Evolutionary conservation across 164 flowering plant genomes (phyloP).

Genomic region (Brasenia schreberi): DNA sequence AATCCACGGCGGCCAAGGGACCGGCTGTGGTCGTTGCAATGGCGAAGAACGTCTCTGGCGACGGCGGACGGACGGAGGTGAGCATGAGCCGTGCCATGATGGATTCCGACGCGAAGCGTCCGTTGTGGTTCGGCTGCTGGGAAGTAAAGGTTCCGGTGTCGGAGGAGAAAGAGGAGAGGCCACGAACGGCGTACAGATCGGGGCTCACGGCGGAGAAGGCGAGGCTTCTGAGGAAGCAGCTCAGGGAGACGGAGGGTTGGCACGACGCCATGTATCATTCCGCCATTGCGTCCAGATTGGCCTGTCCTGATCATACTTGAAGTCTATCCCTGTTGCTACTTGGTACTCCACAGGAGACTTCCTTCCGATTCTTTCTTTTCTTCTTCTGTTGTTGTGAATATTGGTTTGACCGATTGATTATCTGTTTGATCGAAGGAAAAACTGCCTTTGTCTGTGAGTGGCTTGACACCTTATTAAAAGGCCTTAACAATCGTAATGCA

Average conservation of each 20-base stretch:
- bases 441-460: not conserved
- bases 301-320: constrained; percentile 5
- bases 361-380: not conserved
- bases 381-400: not conserved
- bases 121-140: constrained; percentile 4
- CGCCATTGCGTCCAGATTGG: constrained; percentile 7
- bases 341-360: not conserved
- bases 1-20: not conserved
- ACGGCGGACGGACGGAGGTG: not conserved
- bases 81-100: constrained; percentile 1
- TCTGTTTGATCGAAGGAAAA: not conserved
- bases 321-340: not conserved
- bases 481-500: not conserved
- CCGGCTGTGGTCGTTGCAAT: not conserved
- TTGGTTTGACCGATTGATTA: not conserved
- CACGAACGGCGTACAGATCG: not conserved
- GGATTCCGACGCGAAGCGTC: constrained; percentile 2
- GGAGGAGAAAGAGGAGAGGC: constrained; percentile 1
- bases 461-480: no score
- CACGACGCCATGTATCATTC: constrained; percentile 7
- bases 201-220: constrained; percentile 9
- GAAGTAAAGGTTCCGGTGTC: not conserved
- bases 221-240: constrained; percentile 7
- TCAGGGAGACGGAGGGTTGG: constrained; percentile 7
- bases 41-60: not conserved